These are phyloP conservation scores for Fusarium cyanostomum DNA, from an alignment of 2,329 filamentous ascomycete genomes.

Conservation along the genomic window DNA sequence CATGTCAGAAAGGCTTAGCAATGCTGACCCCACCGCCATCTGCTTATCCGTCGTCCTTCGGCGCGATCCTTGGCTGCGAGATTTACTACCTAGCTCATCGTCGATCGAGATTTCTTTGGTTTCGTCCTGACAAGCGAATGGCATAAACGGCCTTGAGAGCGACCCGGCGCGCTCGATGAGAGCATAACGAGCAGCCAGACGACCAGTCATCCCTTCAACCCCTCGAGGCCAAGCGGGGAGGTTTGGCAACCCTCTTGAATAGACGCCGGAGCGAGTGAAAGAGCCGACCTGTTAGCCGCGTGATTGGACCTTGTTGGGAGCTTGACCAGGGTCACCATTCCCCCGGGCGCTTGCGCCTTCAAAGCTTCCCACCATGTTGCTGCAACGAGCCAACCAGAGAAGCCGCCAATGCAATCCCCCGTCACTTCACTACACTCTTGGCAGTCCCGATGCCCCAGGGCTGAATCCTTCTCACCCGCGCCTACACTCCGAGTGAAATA, in stretches of 20 bases:
- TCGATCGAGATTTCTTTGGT: not conserved
- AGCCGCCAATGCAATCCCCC: conserved; percentile 17
- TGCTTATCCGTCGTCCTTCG: conserved; percentile 3
- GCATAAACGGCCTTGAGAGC: not conserved
- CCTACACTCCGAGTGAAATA: conserved; percentile 34
- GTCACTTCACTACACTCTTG: conserved; percentile 17
- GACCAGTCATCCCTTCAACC: conserved; percentile 20
- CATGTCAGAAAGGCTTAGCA: conserved; percentile 35
- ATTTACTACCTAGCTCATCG: not conserved
- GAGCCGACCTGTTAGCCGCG: conserved; percentile 42
- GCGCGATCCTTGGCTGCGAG: too few species aligned
- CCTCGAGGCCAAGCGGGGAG: conserved; percentile 25
- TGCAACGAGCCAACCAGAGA: conserved; percentile 35
- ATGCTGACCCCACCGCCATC: conserved; percentile 14
- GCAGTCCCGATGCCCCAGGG: conserved; percentile 19
- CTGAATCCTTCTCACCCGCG: conserved; percentile 38
- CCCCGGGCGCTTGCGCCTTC: conserved; percentile 45
- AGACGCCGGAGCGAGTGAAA: conserved; percentile 45
- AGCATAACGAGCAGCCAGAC: not conserved
- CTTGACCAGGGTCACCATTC: conserved; percentile 25
- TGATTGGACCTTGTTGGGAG: conserved; percentile 42
- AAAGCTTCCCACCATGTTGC: conserved; percentile 33
- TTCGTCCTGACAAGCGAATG: conserved; percentile 9
- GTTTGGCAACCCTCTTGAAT: conserved; percentile 34
- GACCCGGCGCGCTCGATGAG: not conserved